A percentile compares a stretch with the other conserved stretches of the same genome.
These are phyloP conservation scores for Fusarium cicatricum DNA, from an alignment of 2,329 filamentous ascomycete genomes.

Conservation along the genomic window DNA sequence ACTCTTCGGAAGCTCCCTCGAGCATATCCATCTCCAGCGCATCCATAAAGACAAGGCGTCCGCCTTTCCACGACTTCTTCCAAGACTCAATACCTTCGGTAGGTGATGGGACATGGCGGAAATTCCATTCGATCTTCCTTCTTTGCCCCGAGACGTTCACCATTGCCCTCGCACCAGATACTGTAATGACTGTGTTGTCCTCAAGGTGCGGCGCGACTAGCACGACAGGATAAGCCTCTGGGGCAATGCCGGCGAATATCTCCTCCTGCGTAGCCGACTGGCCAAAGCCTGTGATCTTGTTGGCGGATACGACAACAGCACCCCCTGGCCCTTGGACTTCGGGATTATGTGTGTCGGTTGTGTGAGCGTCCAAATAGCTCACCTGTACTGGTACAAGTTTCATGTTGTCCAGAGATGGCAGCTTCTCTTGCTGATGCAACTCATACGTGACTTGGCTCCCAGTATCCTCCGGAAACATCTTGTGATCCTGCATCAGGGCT, in stretches of 20 bases:
- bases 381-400: constrained; percentile 24
- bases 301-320: constrained; percentile 46
- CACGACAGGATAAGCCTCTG: constrained; percentile 47
- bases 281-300: constrained; percentile 47
- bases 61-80: constrained; percentile 27
- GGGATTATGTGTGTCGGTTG: constrained; percentile 36
- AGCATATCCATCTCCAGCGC: constrained; percentile 47
- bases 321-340: constrained; percentile 36
- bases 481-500: constrained; percentile 1
- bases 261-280: constrained; percentile 50
- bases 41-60: constrained; percentile 49
- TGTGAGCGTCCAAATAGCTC: constrained; percentile 34
- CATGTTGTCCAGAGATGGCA: not conserved
- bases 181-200: constrained; percentile 39
- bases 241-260: constrained; percentile 46
- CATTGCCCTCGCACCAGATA: constrained; percentile 43
- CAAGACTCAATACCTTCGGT: not conserved
- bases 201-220: constrained; percentile 44
- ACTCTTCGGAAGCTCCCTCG: constrained; percentile 4
- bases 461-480: accelerated
- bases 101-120: not conserved
- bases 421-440: constrained; percentile 18
- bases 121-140: constrained; percentile 41
- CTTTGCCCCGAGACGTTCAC: constrained; percentile 42
- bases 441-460: constrained; percentile 29